Evolutionary conservation across 2,329 filamentous ascomycete species (phyloP).

Genomic region (Chaetomiaceae sp.): DNA sequence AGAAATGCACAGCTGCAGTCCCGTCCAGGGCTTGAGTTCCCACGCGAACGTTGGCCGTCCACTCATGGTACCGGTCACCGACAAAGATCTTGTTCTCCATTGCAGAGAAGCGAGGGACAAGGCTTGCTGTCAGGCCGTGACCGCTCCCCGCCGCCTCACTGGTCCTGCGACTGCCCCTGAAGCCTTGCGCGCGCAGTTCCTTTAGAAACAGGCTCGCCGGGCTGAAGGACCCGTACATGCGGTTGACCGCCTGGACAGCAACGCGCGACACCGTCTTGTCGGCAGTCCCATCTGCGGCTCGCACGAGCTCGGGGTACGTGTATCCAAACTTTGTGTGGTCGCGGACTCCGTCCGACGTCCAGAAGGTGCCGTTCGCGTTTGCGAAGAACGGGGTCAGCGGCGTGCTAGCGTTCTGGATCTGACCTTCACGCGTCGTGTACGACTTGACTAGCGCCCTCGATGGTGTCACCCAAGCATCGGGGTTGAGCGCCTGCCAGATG

Average conservation of each 20-base stretch:
- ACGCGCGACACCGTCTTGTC: conserved; percentile 26
- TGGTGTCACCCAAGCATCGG: conserved; percentile 58
- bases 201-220: conserved; percentile 29
- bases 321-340: conserved; percentile 61
- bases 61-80: conserved; percentile 50
- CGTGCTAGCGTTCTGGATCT: conserved; percentile 49
- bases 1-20: conserved; percentile 62
- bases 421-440: conserved; percentile 52
- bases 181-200: conserved; percentile 11
- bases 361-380: conserved; percentile 53
- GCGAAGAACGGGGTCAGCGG: conserved; percentile 62
- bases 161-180: conserved; percentile 1
- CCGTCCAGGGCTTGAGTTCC: conserved; percentile 53
- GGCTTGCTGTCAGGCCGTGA: neutral
- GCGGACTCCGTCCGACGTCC: conserved; percentile 59
- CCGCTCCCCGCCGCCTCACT: neutral
- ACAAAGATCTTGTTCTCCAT: conserved; percentile 28
- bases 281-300: conserved; percentile 28
- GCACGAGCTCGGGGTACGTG: conserved; percentile 58
- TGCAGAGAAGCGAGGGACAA: neutral
- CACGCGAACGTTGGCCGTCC: conserved; percentile 61
- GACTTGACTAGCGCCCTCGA: conserved; percentile 50
- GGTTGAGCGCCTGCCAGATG: conserved; percentile 71
- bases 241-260: conserved; percentile 51
- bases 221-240: conserved; percentile 49